Evolutionary conservation across 371 early-diverging fungal genomes (phyloP), one percentile per base, ranked within the genome.

Genomic region (Massospora cicadina): DNA sequence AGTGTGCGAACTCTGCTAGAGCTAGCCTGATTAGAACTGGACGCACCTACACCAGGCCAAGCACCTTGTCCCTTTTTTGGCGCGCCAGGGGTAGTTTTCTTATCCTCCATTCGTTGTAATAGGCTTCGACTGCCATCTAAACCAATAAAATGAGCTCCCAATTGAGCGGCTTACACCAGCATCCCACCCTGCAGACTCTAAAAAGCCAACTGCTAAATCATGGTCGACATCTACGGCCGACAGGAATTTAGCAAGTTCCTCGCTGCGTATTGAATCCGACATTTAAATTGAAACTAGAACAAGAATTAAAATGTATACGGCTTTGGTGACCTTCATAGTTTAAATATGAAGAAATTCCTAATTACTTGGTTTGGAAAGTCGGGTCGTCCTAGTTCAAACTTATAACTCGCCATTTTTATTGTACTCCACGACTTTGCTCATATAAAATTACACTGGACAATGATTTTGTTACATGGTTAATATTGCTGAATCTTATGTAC

Each of bases 81-180:
- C 43, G 31, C 62, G 60, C 21, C 10, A 32, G 28, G 26, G 32
- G 32, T 25, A 43, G 2, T 33, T 30, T 33, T 33, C 24, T 30
- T 33, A 33, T 43, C 13, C 17, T 62, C 43, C 26, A 43, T 43
- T 62, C 13, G 21, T 28, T 59, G 62, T 33, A 62, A 33, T 62
- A 62, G 10, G 30, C 5, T 17, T 62, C 30, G 7, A 62, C 23
- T 13, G 62, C 62, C 28, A 28, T 12, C 64, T 64, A 64, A 28
- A 27, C 1, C n/a, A 31, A 25, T 56, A 17, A 55, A 30, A 1
- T 58, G 30, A 58, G 26, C 58, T 58, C 30, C 17, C 13, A 26
- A 58, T n/a, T n/a, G 30, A 58, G 17, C 17, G 58, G 17, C 17
- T 43, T 43, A 43, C 43, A 5, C 43, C 43, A 17, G 17, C 43